Conservation (phyloP, 2,329 filamentous ascomycete species). For the Alternaria metachromatica region DNA sequence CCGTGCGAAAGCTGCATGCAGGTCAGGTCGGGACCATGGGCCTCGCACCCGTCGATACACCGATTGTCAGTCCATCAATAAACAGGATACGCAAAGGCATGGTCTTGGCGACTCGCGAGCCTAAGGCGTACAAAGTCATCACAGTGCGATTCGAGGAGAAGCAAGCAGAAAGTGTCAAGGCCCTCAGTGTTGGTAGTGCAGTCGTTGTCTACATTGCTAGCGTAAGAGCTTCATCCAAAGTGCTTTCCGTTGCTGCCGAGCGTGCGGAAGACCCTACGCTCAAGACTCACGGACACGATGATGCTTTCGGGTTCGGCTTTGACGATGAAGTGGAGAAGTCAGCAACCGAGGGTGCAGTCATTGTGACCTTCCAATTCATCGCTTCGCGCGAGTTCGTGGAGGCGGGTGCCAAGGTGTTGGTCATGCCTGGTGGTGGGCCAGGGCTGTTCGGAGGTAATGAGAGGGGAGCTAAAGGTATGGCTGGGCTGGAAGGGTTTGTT, state of each 20-base stretch:
- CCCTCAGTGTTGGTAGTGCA: slow-evolving; percentile 70
- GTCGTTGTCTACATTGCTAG: slow-evolving; percentile 89
- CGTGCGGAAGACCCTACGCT: no score
- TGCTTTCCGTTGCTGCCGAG: slow-evolving; percentile 60
- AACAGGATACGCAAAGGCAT: slow-evolving; percentile 74
- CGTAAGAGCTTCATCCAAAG: slow-evolving; percentile 79
- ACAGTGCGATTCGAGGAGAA: slow-evolving; percentile 70
- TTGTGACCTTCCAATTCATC: slow-evolving; percentile 70
- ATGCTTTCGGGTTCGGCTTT: slow-evolving; percentile 66
- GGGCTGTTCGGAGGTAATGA: slow-evolving; percentile 63
- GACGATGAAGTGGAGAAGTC: slow-evolving; percentile 53
- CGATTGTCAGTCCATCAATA: slow-evolving; percentile 38
- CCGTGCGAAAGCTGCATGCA: slow-evolving; percentile 75
- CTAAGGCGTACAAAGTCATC: slow-evolving; percentile 58
- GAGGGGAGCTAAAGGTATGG: slow-evolving; percentile 55
- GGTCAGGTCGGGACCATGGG: slow-evolving; percentile 93
- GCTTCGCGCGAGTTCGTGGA: slow-evolving; percentile 76
- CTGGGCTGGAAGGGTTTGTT: slow-evolving; percentile 74
- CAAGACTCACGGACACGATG: slow-evolving; percentile 29
- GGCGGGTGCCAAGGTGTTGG: slow-evolving; percentile 70
- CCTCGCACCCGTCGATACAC: slow-evolving; percentile 59
- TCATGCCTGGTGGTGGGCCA: slow-evolving; percentile 74
- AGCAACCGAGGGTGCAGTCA: slow-evolving; percentile 25
- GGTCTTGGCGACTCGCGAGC: slow-evolving; percentile 70
- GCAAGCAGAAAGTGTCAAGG: slow-evolving; percentile 62